Evolutionary conservation across 305 asterid genomes (phyloP).

Genomic region (Fraxinus greggii): DNA sequence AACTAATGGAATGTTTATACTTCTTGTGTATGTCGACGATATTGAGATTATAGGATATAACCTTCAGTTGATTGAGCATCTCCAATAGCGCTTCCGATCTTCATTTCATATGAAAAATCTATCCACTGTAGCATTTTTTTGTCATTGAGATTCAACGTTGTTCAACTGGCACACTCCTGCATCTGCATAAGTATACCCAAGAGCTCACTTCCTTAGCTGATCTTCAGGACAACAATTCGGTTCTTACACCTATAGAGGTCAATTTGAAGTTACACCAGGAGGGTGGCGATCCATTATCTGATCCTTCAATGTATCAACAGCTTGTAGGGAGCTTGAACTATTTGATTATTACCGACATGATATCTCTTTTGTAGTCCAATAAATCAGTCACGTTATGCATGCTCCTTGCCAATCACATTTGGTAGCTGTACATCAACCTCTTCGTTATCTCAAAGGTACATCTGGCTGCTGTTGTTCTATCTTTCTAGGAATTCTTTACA

Average conservation of each 20-base stretch:
- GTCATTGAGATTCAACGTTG: background rate
- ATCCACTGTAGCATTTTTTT: background rate
- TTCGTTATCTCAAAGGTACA: background rate
- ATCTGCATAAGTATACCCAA: background rate
- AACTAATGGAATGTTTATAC: background rate
- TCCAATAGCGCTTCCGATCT: background rate
- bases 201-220: background rate
- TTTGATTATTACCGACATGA: background rate
- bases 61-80: background rate
- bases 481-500: background rate
- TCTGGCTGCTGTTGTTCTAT: background rate
- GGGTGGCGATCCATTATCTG: background rate
- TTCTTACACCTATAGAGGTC: background rate
- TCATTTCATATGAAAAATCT: background rate
- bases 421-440: background rate
- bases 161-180: background rate
- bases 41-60: background rate
- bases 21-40: background rate
- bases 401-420: background rate
- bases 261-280: background rate
- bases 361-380: background rate
- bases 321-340: background rate
- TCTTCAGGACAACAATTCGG: background rate
- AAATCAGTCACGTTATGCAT: background rate
- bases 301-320: background rate